Base-by-base conservation (phyloP, 768 basidiomycete genomes). In the Asterophora lycoperdoides region DNA sequence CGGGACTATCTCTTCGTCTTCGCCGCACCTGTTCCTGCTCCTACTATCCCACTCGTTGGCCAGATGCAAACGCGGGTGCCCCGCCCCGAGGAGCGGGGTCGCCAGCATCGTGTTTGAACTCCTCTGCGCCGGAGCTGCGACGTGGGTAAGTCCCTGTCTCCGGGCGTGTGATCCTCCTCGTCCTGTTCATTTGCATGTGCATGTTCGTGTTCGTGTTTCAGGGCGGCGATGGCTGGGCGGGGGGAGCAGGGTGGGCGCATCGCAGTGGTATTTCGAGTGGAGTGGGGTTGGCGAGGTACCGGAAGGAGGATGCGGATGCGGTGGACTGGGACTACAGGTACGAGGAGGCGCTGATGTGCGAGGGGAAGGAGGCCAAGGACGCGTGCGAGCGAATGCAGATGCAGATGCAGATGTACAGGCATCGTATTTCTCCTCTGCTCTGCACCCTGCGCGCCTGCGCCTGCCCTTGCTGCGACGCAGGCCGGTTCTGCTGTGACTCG, bases 401-500 rank as follows among this genome's bases (percentile, higher is more conserved):
- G 8, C 30, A 8, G 8, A 8, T 9, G 9, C 30, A 13, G 30
- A 13, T 32, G 13, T 13, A 8, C 30, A 32, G 30, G 30, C 9
- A 32, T 13, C 8, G 30, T 32, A 32, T 32, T 8, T 2, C 9
- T 32, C 8, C 30, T 9, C 8, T 32, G 30, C 13, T 4, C 30
- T 32, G 30, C 13, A 32, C 30, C 5, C 17, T 5, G 2, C 37
- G 43, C n/a, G n/a, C n/a, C 41, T 2, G 20, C 46, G 49, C 10
- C n/a, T n/a, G n/a, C 33, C 8, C 13, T 37, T 42, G 11, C 43
- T 43, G 18, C 14, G 20, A 29, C 28, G 56, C 55, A 29, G 5
- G 41, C 40, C 4, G 20, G 41, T 49, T 11, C 33, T 3, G 13
- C 39, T 36, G 70, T 11, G 53, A 61, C 46, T 84, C 84, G 2